These are phyloP conservation scores for Lasiosphaeria hispida DNA, from an alignment of 495 filamentous ascomycete genomes.

Conservation along the genomic window DNA sequence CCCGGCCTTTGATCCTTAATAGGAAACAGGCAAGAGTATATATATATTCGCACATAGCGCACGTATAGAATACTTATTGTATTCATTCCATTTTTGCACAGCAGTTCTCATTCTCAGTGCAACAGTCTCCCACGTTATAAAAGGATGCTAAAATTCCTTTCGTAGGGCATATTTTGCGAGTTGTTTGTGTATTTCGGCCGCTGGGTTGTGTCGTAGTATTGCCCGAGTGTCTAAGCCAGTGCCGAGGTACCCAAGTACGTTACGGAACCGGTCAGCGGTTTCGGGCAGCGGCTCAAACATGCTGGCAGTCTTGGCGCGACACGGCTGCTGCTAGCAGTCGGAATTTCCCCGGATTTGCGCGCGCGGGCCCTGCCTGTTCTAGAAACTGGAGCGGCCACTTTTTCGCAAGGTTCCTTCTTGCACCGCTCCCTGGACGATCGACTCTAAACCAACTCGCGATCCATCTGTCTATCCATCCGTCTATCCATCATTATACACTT, in stretches of 20 bases:
- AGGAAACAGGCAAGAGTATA: neutral
- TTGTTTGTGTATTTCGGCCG: no score
- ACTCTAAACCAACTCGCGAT: neutral
- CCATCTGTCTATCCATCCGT: neutral
- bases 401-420: slow-evolving; percentile 2
- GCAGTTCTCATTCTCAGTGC: no score
- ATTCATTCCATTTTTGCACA: no score
- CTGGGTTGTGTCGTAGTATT: no score
- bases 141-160: no score
- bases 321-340: neutral
- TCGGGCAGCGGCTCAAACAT: neutral
- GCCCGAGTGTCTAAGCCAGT: no score
- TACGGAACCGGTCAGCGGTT: neutral
- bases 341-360: slow-evolving; percentile 12
- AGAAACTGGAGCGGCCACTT: neutral
- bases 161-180: no score
- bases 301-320: neutral
- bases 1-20: slow-evolving; percentile 3
- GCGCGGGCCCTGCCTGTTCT: neutral
- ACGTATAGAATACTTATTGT: neutral
- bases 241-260: no score
- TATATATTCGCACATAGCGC: neutral
- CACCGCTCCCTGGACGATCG: neutral
- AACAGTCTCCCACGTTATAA: no score
- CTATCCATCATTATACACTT: neutral